Evolutionary conservation across 805 yeast genomes (phyloP).

Genomic region (Saccharomycopsis lassenensis): DNA sequence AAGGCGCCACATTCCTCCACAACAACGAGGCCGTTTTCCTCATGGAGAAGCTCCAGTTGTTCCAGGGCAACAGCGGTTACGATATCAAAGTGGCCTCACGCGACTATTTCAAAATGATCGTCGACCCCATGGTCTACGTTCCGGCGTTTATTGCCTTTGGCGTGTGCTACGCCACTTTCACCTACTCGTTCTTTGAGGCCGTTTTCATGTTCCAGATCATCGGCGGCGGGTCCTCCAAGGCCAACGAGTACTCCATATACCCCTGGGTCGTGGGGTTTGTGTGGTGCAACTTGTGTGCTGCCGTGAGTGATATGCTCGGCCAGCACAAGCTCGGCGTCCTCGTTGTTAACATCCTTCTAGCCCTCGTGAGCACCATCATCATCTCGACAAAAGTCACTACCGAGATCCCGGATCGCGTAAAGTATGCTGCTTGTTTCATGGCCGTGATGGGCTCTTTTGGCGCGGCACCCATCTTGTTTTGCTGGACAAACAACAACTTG

Average conservation of each 20-base stretch:
- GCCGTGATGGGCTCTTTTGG: conserved; percentile 46
- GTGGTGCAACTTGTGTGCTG: conserved; percentile 9
- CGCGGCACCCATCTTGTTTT: conserved; percentile 56
- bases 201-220: conserved; percentile 9
- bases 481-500: conserved; percentile 36
- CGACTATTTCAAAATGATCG: conserved; percentile 32
- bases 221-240: conserved; percentile 11
- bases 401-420: conserved; percentile 22
- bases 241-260: conserved; percentile 13
- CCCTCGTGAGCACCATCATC: conserved; percentile 37
- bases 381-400: conserved; percentile 25
- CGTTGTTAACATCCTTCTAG: conserved; percentile 25
- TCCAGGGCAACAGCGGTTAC: conserved; percentile 38
- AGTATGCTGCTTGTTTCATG: conserved; percentile 53
- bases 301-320: conserved; percentile 31
- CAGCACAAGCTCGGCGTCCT: conserved; percentile 36
- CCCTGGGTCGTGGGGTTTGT: conserved; percentile 17
- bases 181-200: conserved; percentile 17
- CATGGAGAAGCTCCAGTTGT: conserved; percentile 48
- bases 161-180: conserved; percentile 14
- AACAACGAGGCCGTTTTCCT: conserved; percentile 42
- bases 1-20: conserved; percentile 44
- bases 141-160: conserved; percentile 15
- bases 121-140: conserved; percentile 12
- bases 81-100: conserved; percentile 34